A percentile compares a stretch with the other conserved stretches of the same genome.
phyloP scores from a whole-genome alignment of 192 early-diverging fungal species.

The Coemansia sp. region DNA sequence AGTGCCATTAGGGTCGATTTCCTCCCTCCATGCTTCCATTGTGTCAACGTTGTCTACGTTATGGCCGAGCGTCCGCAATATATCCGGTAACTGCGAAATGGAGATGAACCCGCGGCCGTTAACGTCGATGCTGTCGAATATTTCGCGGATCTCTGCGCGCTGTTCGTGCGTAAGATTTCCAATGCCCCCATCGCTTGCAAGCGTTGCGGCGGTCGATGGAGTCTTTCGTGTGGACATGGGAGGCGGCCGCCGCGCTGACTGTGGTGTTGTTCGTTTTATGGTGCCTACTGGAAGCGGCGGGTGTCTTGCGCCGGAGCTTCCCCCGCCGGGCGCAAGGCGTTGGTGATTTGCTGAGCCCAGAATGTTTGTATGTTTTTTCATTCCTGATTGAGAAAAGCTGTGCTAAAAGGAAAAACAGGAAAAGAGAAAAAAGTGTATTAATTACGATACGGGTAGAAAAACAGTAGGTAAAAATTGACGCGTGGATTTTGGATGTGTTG shows the following conservation, averaged over 20 bases:
- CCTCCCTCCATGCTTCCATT: conserved; percentile 19
- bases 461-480: too few relatives aligned
- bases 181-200: neutral
- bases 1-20: conserved; percentile 34
- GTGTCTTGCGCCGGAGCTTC: neutral
- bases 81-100: conserved; percentile 14
- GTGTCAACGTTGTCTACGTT: neutral
- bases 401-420: neutral
- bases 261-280: conserved; percentile 11
- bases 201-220: neutral
- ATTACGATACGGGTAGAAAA: too few relatives aligned
- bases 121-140: conserved; percentile 45
- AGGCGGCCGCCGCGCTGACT: conserved; percentile 8
- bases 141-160: conserved; percentile 42
- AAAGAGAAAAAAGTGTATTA: too few relatives aligned
- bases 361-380: conserved; percentile 9
- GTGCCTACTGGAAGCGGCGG: conserved; percentile 7
- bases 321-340: conserved; percentile 7
- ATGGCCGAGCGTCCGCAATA: conserved; percentile 27
- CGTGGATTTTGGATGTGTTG: too few relatives aligned
- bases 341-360: conserved; percentile 13
- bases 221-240: conserved; percentile 8
- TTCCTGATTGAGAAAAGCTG: neutral
- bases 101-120: conserved; percentile 32
- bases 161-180: conserved; percentile 42